These are phyloP conservation scores for Coleophoma eucalyptorum DNA, from an alignment of 2,329 filamentous ascomycete species.

Conservation along the genomic window DNA sequence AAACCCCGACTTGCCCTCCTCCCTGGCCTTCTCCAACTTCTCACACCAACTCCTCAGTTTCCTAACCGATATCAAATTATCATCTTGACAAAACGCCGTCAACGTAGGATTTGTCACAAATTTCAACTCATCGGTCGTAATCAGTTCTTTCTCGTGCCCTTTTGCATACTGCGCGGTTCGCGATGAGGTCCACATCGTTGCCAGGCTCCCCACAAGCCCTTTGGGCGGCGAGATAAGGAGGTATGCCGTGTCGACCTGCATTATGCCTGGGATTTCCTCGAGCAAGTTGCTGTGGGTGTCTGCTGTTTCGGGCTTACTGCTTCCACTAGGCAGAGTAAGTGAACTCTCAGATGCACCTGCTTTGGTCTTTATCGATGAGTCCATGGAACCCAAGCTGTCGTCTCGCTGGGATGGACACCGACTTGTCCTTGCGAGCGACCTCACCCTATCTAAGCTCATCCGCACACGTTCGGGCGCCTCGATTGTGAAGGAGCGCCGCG, in stretches of 20 bases:
- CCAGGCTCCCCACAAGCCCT: constrained; percentile 54
- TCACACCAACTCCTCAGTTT: constrained; percentile 65
- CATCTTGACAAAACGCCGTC: constrained; percentile 70
- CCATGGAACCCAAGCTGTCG: constrained; percentile 16
- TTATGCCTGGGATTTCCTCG: constrained; percentile 11
- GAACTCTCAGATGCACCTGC: constrained; percentile 17
- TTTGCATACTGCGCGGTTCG: background rate
- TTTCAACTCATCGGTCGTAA: constrained; percentile 42
- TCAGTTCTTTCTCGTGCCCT: constrained; percentile 20
- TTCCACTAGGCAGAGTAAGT: constrained; percentile 1
- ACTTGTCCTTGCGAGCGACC: constrained; percentile 22
- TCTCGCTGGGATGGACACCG: constrained; percentile 22
- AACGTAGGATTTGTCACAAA: constrained; percentile 58
- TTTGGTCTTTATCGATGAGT: constrained; percentile 21
- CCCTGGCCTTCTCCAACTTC: constrained; percentile 35
- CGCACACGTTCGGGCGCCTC: constrained; percentile 30
- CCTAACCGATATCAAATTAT: constrained; percentile 65
- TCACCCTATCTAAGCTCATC: constrained; percentile 34
- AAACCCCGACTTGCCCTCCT: constrained; percentile 24
- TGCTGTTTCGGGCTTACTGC: background rate
- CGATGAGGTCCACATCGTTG: constrained; percentile 43
- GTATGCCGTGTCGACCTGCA: constrained; percentile 42
- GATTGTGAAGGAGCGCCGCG: constrained; percentile 19
- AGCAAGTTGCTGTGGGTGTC: background rate
- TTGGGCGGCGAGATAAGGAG: constrained; percentile 67